Evolutionary conservation across 257 asterid species (phyloP).

Genomic region (Lycium barbarum): DNA sequence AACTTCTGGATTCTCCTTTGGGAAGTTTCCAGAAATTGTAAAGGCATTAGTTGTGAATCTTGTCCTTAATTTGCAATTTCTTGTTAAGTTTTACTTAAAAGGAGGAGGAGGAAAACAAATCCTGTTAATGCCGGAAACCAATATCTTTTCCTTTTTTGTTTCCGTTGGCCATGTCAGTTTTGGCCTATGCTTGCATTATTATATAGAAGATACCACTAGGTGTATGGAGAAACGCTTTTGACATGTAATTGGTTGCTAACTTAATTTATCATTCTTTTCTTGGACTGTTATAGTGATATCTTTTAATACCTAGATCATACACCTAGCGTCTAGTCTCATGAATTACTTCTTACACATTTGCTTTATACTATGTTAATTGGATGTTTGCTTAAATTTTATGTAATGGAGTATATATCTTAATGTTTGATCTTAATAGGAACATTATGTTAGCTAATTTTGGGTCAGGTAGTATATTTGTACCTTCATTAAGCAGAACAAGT

Average conservation of each 20-base stretch:
- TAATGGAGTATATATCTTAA: background rate
- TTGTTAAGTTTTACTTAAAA: background rate
- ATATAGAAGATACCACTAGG: background rate
- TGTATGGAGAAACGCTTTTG: background rate
- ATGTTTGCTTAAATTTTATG: background rate
- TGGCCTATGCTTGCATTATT: background rate
- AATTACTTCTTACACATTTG: background rate
- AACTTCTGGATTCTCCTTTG: background rate
- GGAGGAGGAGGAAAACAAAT: background rate
- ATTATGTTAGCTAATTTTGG: background rate
- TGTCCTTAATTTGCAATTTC: constrained; percentile 16
- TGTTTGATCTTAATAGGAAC: background rate
- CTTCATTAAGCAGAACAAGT: constrained; percentile 22
- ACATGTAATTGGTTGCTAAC: background rate
- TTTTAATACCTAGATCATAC: background rate
- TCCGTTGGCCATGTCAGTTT: background rate
- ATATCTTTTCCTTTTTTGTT: background rate
- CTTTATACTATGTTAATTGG: background rate
- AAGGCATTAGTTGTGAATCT: background rate
- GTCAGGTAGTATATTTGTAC: background rate
- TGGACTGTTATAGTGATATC: background rate
- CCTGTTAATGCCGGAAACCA: background rate
- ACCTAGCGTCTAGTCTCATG: background rate
- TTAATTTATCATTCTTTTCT: background rate
- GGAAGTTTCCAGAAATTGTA: background rate